These are phyloP conservation scores for Cucumis cinereus DNA, from an alignment of 306 rosid species.

Conservation along the genomic window DNA sequence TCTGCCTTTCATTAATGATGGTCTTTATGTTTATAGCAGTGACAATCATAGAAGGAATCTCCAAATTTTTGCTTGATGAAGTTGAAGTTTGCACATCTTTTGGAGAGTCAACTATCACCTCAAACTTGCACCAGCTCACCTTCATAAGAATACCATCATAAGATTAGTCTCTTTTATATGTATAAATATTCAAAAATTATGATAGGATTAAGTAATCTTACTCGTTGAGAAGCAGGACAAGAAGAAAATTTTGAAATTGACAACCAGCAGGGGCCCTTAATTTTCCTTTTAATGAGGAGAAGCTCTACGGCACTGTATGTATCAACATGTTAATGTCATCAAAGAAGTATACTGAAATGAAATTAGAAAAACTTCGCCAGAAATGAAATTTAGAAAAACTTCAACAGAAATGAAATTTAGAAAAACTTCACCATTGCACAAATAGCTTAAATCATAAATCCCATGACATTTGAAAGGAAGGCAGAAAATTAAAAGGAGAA, in stretches of 20 bases:
- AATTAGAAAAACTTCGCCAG: too few relatives aligned
- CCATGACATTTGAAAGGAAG: too few relatives aligned
- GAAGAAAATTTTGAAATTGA: slow-evolving; percentile 44
- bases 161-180: background rate
- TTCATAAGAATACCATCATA: slow-evolving; percentile 21
- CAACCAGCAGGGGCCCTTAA: slow-evolving; percentile 90
- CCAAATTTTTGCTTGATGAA: slow-evolving; percentile 38
- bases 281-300: slow-evolving; percentile 76
- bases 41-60: slow-evolving; percentile 74
- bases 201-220: slow-evolving; percentile 23
- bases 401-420: too few relatives aligned
- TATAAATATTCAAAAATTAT: background rate
- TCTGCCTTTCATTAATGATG: slow-evolving; percentile 53
- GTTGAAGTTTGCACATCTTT: slow-evolving; percentile 46
- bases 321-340: background rate
- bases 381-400: too few relatives aligned
- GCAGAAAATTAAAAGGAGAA: background rate
- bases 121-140: slow-evolving; percentile 99
- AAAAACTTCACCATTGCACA: too few relatives aligned
- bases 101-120: slow-evolving; percentile 61
- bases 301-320: slow-evolving; percentile 81
- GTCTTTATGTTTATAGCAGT: slow-evolving; percentile 77
- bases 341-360: background rate
- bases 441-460: too few relatives aligned
- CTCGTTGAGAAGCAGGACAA: slow-evolving; percentile 54